Evolutionary conservation across 768 basidiomycete species (phyloP).

Genomic region (Leccinum ochraceum): DNA sequence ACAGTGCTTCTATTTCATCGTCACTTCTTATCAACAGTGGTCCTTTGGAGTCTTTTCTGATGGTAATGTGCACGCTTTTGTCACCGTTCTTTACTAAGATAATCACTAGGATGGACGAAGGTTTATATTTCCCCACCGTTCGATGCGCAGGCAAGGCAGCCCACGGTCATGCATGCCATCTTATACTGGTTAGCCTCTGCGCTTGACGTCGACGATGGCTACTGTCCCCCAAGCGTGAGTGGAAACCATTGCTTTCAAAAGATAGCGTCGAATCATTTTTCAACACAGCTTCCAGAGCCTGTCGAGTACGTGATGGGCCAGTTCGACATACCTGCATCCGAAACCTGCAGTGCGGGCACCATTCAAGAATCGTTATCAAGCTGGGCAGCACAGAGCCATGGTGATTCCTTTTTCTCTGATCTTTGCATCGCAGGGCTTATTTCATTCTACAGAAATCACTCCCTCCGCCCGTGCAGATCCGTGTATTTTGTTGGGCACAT

Average conservation of each 20-base stretch:
- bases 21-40: slow-evolving; percentile 64
- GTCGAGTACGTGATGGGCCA: slow-evolving; percentile 33
- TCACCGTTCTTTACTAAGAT: background rate
- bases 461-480: slow-evolving; percentile 23
- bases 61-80: slow-evolving; percentile 35
- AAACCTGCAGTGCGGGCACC: slow-evolving; percentile 16
- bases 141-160: slow-evolving; percentile 40
- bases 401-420: slow-evolving; percentile 12
- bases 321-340: slow-evolving; percentile 27
- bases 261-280: background rate
- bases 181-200: slow-evolving; percentile 61
- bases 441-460: slow-evolving; percentile 20
- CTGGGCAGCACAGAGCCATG: slow-evolving; percentile 33
- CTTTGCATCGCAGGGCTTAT: background rate
- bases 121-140: slow-evolving; percentile 53
- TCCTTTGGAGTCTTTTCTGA: slow-evolving; percentile 61
- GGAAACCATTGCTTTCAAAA: background rate
- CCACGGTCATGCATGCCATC: slow-evolving; percentile 52
- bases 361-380: slow-evolving; percentile 33
- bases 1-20: slow-evolving; percentile 54
- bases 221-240: slow-evolving; percentile 28
- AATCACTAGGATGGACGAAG: slow-evolving; percentile 48
- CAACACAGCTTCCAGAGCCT: slow-evolving; percentile 32
- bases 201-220: slow-evolving; percentile 34
- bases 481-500: slow-evolving; percentile 14